These are phyloP conservation scores for Hirschioporus abietinus DNA, from an alignment of 768 basidiomycete species.

Conservation along the genomic window DNA sequence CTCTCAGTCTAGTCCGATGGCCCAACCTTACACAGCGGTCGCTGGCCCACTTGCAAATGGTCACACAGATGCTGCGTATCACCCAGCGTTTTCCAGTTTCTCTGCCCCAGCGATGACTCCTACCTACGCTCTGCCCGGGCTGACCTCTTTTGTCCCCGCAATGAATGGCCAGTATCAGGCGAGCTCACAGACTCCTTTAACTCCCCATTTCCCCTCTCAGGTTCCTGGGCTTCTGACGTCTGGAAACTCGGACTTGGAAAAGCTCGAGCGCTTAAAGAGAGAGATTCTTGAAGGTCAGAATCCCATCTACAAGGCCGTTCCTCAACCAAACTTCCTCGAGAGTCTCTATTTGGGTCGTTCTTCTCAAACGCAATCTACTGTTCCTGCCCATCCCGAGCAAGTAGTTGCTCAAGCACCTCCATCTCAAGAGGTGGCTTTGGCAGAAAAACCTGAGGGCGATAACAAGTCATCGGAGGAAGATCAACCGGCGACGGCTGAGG, in stretches of 20 bases:
- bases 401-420: neutral
- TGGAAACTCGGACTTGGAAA: slow-evolving; percentile 4
- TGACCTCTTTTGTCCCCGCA: neutral
- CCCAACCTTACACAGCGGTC: neutral
- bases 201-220: neutral
- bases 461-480: neutral
- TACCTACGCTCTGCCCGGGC: neutral
- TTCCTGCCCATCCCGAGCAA: slow-evolving; percentile 3
- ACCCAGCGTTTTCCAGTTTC: neutral
- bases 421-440: neutral
- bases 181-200: neutral
- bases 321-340: slow-evolving; percentile 3
- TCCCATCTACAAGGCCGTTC: slow-evolving; percentile 4
- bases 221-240: neutral
- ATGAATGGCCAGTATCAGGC: neutral
- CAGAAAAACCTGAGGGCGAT: neutral
- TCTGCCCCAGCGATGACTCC: neutral
- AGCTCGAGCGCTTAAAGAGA: slow-evolving; percentile 3
- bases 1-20: neutral
- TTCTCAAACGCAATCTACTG: neutral
- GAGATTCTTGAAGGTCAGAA: slow-evolving; percentile 4
- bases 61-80: neutral
- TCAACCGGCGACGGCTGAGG: neutral
- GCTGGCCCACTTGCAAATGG: neutral
- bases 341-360: slow-evolving; percentile 4